phyloP scores from a whole-genome alignment of 176 grass and related monocot genomes.

The Panicum miliaceum region DNA sequence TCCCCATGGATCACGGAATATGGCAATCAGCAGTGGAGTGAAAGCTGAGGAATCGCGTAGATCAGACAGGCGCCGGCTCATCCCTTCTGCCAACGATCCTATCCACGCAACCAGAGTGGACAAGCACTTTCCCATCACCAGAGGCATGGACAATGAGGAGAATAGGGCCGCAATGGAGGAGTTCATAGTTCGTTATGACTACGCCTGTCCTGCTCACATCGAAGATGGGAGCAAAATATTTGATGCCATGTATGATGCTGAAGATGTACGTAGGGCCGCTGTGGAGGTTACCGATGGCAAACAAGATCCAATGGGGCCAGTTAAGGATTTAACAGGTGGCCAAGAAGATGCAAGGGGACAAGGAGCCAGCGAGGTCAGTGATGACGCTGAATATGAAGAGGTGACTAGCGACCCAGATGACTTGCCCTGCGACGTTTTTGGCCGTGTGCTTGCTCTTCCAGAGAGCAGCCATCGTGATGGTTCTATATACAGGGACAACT shows the following conservation, averaged over 20 bases:
- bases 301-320: not conserved
- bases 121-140: too few species aligned
- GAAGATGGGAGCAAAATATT: not conserved
- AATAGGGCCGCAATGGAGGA: too few species aligned
- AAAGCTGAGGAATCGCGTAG: not conserved
- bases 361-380: not conserved
- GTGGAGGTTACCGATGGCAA: not conserved
- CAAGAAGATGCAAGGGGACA: not conserved
- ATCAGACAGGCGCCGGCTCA: too few species aligned
- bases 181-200: not conserved
- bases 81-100: too few species aligned
- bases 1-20: not conserved
- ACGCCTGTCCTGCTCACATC: not conserved
- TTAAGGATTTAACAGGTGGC: not conserved
- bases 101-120: too few species aligned
- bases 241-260: not conserved
- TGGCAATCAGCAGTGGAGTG: not conserved
- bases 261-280: not conserved
- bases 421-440: not conserved
- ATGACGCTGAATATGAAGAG: not conserved
- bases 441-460: not conserved
- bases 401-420: too few species aligned
- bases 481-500: not conserved
- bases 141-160: too few species aligned
- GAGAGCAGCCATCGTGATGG: slow-evolving; percentile 7